Evolutionary conservation across 345 rosid genomes (phyloP), one percentile per base, ranked within the genome.

Genomic region (Brassica napus): DNA sequence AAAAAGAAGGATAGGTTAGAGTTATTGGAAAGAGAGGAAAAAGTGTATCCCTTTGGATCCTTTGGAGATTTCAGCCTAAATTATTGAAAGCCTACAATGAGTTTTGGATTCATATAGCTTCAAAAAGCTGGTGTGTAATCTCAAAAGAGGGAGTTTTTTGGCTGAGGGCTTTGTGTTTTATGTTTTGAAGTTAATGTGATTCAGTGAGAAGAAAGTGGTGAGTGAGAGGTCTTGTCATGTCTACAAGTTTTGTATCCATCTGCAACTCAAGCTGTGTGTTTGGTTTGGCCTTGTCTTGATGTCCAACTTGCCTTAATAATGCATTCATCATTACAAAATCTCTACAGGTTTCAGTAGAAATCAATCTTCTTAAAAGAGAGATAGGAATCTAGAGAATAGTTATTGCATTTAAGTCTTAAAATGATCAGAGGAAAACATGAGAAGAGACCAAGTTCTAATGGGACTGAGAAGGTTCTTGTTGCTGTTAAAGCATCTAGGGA

Each of bases 401-500:
- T 58, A 34, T 72, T 65, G 72, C 67, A 70, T 71, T 71, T 57
- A 64, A 42, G 79, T 65, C 54, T 52, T 68, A 35, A n/a, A 83
- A 93, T 91, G 98, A 91, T 73, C 83, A 65, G 85, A 84, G 92
- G 86, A 69, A 90, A 86, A 71, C 86, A 71, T 69, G 90, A 82
- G 80, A 90, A 85, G 75, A 55, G 59, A 16, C 66, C 82, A 5
- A 84, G 82, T 64, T 76, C 83, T 4, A 86, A 87, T 84, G 89
- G 15, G 62, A 86, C 89, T 26, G 88, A 85, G 82, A 96, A 93
- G 82, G 97, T 92, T 44, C 89, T 96, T 72, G 97, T 96, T 79
- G 98, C 94, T 18, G 97, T 93, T 72, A 96, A 92, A 89, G 97
- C 98, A 9, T 93, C 98, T 3, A 96, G 91, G 82, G 98, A 96